Evolutionary conservation across 2,329 filamentous ascomycete species (phyloP), one percentile per base, ranked within the genome.

Genomic region (Sporothrix humicola): DNA sequence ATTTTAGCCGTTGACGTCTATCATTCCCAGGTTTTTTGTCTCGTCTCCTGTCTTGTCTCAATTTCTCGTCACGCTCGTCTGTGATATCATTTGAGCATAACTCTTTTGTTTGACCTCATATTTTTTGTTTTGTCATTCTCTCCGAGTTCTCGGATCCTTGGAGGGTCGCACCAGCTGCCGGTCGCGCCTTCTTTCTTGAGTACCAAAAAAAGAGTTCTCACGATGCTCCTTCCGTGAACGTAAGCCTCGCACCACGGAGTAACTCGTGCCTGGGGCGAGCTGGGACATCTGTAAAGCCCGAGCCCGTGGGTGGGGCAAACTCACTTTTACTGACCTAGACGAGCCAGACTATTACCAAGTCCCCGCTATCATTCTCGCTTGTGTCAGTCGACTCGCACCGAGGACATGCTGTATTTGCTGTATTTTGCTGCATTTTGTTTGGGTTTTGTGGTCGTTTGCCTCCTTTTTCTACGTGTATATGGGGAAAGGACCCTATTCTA

Each of bases 181-280:
- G 42, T 13, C 46, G 65, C 46, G n/a, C n/a, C n/a, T n/a, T 12
- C 65, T 23, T 37, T 68, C 46, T 20, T 31, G n/a, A n/a, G n/a
- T n/a, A n/a, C n/a, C n/a, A 3, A 23, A 46, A 23, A 61, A 66
- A 23, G 42, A 23, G 17, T 26, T 48, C 20, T 66, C 61, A 26
- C 42, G 42, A 37, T 20, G 7, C 61, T 66, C 61, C 61, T 23
- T 46, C 42, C 42, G 61, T 66, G 61, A 48, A 48, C 65, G 46
- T 52, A 68, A 68, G 46, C 65, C 46, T 52, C 65, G 23, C 65
- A 68, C 2, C 65, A 52, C 65, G 65, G 65, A 8, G 23, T 15
- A 68, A 52, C 17, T 37, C 46, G 65, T 31, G 63, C 63, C 15
- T 52, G 65, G 4, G 31, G 31, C 31, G 31, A 37, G 31, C 31